Evolutionary conservation across 1,284 basidiomycete species (phyloP), one percentile per base, ranked within the genome.

Genomic region (Entoloma clypeatum): DNA sequence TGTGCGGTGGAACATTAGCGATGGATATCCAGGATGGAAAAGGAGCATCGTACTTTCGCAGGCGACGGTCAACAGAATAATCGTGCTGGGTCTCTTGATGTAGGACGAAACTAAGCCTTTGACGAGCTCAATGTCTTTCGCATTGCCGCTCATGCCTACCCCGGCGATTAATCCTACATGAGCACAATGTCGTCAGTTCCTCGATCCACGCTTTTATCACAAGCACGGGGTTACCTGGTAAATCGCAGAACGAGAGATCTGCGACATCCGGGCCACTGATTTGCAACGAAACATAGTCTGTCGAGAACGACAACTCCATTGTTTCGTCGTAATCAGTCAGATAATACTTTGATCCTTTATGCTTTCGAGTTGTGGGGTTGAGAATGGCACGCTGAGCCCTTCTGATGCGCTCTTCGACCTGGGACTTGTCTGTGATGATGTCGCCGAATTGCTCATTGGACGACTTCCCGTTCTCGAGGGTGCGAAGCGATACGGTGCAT

Each of bases 381-480:
- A 90, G 63, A 10, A 88, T 79, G 0, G 86, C 86, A 0, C 69
- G 62, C 54, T 90, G 87, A 0, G 86, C 86, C 0, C 81, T 70
- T 4, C 76, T 65, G 36, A 90, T 77, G 2, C 77, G 69, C 8
- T 79, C 77, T 46, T 87, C 79, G 1, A 90, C 80, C 0, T 71
- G 56, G 0, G 49, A 39, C 40, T 78, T 79, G 41, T 76, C 58
- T 21, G 53, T 61, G 11, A 88, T 79, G 1, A 64, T 45, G 0
- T 52, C 45, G 0, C 86, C 86, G 39, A 87, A 89, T 0, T 47
- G 26, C 7, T 69, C 57, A 8, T 68, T 71, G 0, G 50, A 56
- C 0, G 70, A 61, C 19, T 59, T 49, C 0, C 61, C 55, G 44
- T 81, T 73, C 0, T 68, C 72, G 37, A 62, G 68, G 40, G 75